These are phyloP conservation scores for Maudiozyma turicensis DNA, from an alignment of 805 yeast genomes.

Conservation along the genomic window DNA sequence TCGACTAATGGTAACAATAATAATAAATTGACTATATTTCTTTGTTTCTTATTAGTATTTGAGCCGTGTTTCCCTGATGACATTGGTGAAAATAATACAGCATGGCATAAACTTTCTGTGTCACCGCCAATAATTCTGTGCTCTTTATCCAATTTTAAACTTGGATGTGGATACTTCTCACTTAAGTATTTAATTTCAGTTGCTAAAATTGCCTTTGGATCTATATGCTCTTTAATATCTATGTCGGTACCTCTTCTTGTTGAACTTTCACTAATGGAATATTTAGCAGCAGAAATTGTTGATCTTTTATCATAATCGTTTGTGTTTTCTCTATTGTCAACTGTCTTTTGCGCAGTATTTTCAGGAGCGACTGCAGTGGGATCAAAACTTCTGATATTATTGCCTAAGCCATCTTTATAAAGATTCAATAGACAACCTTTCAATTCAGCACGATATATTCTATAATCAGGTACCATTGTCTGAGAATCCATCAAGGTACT, in stretches of 20 bases:
- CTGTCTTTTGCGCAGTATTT: background rate
- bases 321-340: background rate
- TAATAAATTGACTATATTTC: constrained; percentile 31
- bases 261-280: background rate
- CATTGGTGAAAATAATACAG: constrained; percentile 39
- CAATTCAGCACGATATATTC: constrained; percentile 54
- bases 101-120: constrained; percentile 68
- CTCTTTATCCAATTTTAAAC: constrained; percentile 39
- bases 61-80: background rate
- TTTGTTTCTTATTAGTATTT: constrained; percentile 2
- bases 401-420: constrained; percentile 43
- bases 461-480: constrained; percentile 22
- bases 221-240: background rate
- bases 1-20: constrained; percentile 47
- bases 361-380: constrained; percentile 11
- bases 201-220: background rate
- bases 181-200: constrained; percentile 29
- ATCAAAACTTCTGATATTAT: constrained; percentile 38
- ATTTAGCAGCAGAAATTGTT: background rate
- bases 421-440: constrained; percentile 58
- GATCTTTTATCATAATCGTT: background rate
- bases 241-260: background rate
- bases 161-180: constrained; percentile 52
- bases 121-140: constrained; percentile 45
- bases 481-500: constrained; percentile 7